Base-by-base conservation (phyloP, 192 early-diverging fungal genomes). In the Globomyces pollinis-pini region DNA sequence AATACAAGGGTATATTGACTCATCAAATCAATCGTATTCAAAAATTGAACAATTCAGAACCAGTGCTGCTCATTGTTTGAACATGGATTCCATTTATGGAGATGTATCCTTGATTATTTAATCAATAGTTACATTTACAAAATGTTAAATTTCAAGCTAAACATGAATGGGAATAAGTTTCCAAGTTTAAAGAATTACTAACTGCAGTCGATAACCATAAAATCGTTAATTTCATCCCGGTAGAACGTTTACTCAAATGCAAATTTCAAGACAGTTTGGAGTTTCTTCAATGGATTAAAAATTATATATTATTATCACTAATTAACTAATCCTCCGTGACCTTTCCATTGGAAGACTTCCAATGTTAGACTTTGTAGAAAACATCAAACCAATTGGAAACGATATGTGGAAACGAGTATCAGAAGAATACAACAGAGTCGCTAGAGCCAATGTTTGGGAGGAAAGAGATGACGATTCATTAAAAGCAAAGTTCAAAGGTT, bases 201-300 rank as follows among this genome's bases (percentile, higher is more conserved):
- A 71, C 74, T 59, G 72, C 75, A 42, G 90, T 99, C 62, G 81
- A 90, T 73, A 88, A 83, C 67, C 86, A 94, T 74, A 90, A 91
- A 63, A 74, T 99, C 44, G 90, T 93, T 73, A 94, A 96, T 75
- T 82, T 86, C 24, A 86, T 99, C 43, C 91, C 91, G 33, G 91
- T 93, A 11, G 86, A 94, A 29, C 75, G 87, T 9, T 75, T 99
- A 49, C 79, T 90, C 67, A 99, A 95, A 70, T 92, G 91, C 76
- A 91, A 88, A 53, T 93, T 98, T 66, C 94, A 96, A 80, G 96
- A 98, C 75, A 98, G 96, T 69, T 81, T 98, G 52, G 94, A 96
- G 80, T 94, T 98, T 65, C 66, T 96, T 66, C 96, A 98, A 63
- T 98, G 93, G 91, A 57, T 93, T 59, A 96, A 91, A 62, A 83